Base-by-base conservation (phyloP, 2,329 filamentous ascomycete genomes). In the Atkinsonella texensis region DNA sequence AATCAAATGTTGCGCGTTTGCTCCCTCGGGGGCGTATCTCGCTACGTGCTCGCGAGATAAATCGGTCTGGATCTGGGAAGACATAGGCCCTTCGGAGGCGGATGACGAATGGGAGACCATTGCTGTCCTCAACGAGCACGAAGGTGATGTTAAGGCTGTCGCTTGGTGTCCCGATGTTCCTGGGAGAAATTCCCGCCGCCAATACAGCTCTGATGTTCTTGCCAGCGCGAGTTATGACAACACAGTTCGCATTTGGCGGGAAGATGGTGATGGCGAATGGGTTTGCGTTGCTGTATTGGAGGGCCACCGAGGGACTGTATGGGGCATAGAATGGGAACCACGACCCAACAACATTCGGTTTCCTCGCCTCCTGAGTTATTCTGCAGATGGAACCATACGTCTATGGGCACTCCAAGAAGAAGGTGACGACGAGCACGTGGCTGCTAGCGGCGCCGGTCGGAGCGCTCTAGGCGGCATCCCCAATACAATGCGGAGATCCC, bases 11-110 rank as follows among this genome's bases (percentile, higher is more conserved):
- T 81, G 91, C 56, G 76, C 80, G 2, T 94, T 89, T 71, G 83
- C 78, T 17, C 83, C 87, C 0, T 80, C 80, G 0, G 87, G 87
- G 1, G 80, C 85, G 55, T 83, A 89, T 60, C 77, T 98, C 4
- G 93, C 93, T 6, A 96, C 90, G 0, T 96, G 90, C 68, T 87
- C 83, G 50, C 79, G 93, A 47, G 93, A 98, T 66, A 97, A 97
- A 72, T 86, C 81, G 15, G 88, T 97, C 17, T 98, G 93, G 93
- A 88, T 98, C 60, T 98, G 93, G 93, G 93, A 98, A 69, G 93
- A 97, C 65, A 79, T 96, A 50, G 79, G 80, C 40, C 70, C 70
- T 9, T 70, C 72, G 51, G 84, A 87, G 58, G 86, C 84, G 15
- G 90, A 95, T 51, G 91, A 95, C 65, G 93, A 97, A 65, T 97